Base-by-base conservation (phyloP, 371 early-diverging fungal species). In the Pancytospora philotis region DNA sequence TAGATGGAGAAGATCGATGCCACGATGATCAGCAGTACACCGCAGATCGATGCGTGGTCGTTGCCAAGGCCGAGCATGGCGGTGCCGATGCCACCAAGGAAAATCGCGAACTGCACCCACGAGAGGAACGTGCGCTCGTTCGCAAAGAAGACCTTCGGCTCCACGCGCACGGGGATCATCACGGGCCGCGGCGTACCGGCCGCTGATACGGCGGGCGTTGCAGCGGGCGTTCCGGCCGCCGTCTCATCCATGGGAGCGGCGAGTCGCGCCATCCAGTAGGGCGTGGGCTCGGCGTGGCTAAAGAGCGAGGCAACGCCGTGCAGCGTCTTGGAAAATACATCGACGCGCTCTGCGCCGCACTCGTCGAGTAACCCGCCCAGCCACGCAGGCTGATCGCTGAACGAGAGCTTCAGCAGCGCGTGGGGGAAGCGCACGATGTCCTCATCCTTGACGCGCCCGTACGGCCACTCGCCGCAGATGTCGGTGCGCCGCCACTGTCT, bases 61-160 rank as follows among this genome's bases (percentile, higher is more conserved):
- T 66, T 82, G 71, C 52, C 81, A 78, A 74, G 81, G 75, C 75
- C 85, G 76, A 72, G 76, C 76, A 68, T 68, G 8, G 79, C 80
- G 16, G 75, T 78, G 25, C 77, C 76, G 27, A 78, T 72, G 3
- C 79, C 77, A 28, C 85, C 84, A 56, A 86, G 69, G 82, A 85
- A 85, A n/a, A 78, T 82, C 0, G 78, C 69, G 71, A 82, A 82
- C 52, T 88, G 87, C 41, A 90, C 83, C 92, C 92, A 91, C 32
- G 91, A 86, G 55, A 97, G 83, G 77, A 95, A 97, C 0, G 98
- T 97, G 59, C 98, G 85, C 81, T 97, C 98, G 76, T 97, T 97
- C 62, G 98, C 98, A 84, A 97, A 95, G 81, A 88, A 95, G 13
- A 93, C 94, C 82, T 97, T 97, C 52, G 98, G 98, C 72, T 97